Evolutionary conservation across 345 rosid species (phyloP).

Genomic region (Boechera divaricarpa): DNA sequence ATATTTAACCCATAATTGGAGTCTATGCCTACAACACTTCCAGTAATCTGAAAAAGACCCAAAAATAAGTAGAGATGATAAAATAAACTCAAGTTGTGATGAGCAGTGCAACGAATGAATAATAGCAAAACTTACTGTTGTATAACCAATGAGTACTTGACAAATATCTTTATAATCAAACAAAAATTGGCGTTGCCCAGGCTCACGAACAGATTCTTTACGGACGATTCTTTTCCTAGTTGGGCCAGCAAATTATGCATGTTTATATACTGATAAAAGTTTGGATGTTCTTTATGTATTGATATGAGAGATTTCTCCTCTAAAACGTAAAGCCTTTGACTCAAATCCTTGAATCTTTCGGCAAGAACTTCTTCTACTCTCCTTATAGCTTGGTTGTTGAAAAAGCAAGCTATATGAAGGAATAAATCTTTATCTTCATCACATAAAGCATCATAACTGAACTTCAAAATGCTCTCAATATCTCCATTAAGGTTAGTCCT

Average conservation of each 20-base stretch:
- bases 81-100: background rate
- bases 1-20: background rate
- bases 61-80: background rate
- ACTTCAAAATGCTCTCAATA: no score
- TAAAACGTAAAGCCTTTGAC: background rate
- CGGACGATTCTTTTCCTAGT: conserved; percentile 35
- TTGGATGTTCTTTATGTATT: background rate
- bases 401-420: no score
- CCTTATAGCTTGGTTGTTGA: no score
- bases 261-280: background rate
- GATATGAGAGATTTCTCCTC: conserved; percentile 33
- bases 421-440: no score
- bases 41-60: conserved; percentile 9
- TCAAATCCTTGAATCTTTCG: background rate
- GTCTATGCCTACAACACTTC: conserved; percentile 21
- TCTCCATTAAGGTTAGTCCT: no score
- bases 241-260: conserved; percentile 43
- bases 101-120: background rate
- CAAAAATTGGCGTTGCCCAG: conserved; percentile 25
- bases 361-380: background rate
- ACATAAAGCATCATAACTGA: no score
- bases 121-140: conserved; percentile 13
- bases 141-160: background rate
- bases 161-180: conserved; percentile 20
- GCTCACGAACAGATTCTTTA: background rate